Evolutionary conservation across 805 yeast species (phyloP).

Genomic region (Lachancea thermotolerans): DNA sequence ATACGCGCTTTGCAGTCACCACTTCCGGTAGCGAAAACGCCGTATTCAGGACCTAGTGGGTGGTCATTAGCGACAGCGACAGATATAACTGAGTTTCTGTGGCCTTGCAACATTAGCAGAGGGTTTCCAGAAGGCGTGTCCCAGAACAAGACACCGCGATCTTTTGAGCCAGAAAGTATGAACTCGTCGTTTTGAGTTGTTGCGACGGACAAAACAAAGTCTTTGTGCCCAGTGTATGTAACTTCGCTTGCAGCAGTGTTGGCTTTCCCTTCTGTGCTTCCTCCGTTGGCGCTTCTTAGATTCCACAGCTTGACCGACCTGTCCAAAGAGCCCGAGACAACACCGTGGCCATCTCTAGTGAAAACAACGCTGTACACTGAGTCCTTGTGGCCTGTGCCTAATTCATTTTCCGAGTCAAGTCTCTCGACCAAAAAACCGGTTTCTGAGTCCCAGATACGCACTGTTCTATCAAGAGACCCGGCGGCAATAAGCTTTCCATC

Average conservation of each 20-base stretch:
- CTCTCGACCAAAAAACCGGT: conserved; percentile 90
- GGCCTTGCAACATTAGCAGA: conserved; percentile 92
- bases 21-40: conserved; percentile 92
- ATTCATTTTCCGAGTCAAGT: conserved; percentile 80
- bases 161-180: conserved; percentile 90
- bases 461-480: conserved; percentile 91
- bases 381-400: conserved; percentile 91
- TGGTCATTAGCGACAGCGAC: conserved; percentile 86
- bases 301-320: conserved; percentile 96
- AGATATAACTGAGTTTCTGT: conserved; percentile 88
- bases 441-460: conserved; percentile 93
- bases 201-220: conserved; percentile 89
- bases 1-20: conserved; percentile 97
- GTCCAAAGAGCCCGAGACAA: conserved; percentile 92
- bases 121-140: conserved; percentile 89
- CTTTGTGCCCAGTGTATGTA: conserved; percentile 93
- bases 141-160: conserved; percentile 96
- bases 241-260: conserved; percentile 66
- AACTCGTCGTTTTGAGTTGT: conserved; percentile 89
- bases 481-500: conserved; percentile 93
- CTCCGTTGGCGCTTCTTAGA: conserved; percentile 48
- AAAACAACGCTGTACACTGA: conserved; percentile 93
- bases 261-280: conserved; percentile 33
- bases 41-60: conserved; percentile 47
- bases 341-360: conserved; percentile 83